Base-by-base conservation (phyloP, 306 rosid species). In the Sphenostylis stenocarpa region DNA sequence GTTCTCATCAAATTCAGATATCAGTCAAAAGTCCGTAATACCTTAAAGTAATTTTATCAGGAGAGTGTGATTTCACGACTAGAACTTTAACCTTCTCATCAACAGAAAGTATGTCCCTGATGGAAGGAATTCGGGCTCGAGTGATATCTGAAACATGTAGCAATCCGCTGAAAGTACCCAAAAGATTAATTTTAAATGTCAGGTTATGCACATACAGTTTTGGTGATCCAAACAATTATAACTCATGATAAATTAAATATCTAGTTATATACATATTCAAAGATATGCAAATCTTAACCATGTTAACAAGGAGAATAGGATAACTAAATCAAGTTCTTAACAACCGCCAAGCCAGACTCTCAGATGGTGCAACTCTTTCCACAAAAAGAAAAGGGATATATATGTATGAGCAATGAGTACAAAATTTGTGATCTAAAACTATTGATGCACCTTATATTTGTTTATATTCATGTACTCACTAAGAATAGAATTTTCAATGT, bases 1-100 rank as follows among this genome's bases (percentile, higher is more conserved):
- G 48, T 64, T 55, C 19, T 11, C 51, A 52, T 67, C 64, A 70
- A 24, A 65, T 44, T 45, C 17, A 29, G n/a, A 20, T 41, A 49
- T 13, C 44, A 67, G 65, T 80, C 26, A 79, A 23, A 31, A 65
- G n/a, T 57, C 41, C 75, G 41, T 0, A 72, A 76, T 23, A 92
- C 97, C 97, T 90, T 69, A 93, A 83, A 78, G 96, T 83, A 73
- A 93, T 93, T 84, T 90, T 93, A 70, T 80, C 92, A 52, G 94
- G 92, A 85, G 86, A 87, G 78, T 72, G 38, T 0, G 96, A 90
- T 84, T 85, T 93, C 81, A 83, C 90, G 19, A 92, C 97, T 49
- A 93, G 83, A 86, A 89, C 92, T 86, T 89, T 90, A 43, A 93
- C 87, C 87, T 88, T 90, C 85, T 93, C 97, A 44, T 81, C 90